Percentiles rank a stretch among this genome's conserved stretches.
Evolutionary conservation across 2,329 filamentous ascomycete genomes (phyloP).

Genomic region (Aspergillus fumigatus): DNA sequence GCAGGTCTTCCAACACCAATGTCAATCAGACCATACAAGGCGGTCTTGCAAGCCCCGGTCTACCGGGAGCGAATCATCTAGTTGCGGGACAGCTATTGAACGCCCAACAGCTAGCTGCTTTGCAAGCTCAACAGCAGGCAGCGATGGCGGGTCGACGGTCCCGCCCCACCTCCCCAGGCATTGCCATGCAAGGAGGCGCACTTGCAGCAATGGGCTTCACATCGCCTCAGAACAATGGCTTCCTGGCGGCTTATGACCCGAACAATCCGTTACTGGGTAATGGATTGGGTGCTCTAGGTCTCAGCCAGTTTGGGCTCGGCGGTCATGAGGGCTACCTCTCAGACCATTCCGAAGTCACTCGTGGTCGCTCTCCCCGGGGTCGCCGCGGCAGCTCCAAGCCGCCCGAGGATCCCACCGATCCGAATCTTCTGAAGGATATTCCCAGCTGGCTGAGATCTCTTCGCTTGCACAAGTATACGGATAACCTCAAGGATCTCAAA

Average conservation of each 20-base stretch:
- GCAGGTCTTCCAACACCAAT: conserved; percentile 37
- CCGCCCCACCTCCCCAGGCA: conserved; percentile 81
- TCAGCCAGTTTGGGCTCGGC: conserved; percentile 66
- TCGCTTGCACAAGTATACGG: conserved; percentile 96
- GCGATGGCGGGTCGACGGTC: conserved; percentile 66
- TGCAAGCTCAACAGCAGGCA: conserved; percentile 64
- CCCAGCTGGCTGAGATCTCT: conserved; percentile 93
- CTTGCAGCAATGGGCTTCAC: conserved; percentile 68
- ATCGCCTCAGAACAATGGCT: conserved; percentile 91
- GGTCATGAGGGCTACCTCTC: conserved; percentile 83
- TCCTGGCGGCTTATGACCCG: conserved; percentile 77
- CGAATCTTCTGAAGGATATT: conserved; percentile 84
- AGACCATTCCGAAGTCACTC: conserved; percentile 85
- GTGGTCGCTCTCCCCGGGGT: conserved; percentile 87
- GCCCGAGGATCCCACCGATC: conserved; percentile 94
- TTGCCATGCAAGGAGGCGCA: conserved; percentile 66
- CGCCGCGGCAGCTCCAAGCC: conserved; percentile 93
- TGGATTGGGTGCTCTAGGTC: conserved; percentile 65
- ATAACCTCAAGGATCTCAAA: conserved; percentile 94
- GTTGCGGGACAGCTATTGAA: conserved; percentile 84
- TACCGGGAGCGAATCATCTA: conserved; percentile 71
- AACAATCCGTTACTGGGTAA: conserved; percentile 67
- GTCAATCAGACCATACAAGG: conserved; percentile 58
- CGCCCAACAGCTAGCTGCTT: conserved; percentile 75
- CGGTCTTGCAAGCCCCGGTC: conserved; percentile 54